phyloP scores from a whole-genome alignment of 2,329 filamentous ascomycete genomes.

The Paraphoma sp. region DNA sequence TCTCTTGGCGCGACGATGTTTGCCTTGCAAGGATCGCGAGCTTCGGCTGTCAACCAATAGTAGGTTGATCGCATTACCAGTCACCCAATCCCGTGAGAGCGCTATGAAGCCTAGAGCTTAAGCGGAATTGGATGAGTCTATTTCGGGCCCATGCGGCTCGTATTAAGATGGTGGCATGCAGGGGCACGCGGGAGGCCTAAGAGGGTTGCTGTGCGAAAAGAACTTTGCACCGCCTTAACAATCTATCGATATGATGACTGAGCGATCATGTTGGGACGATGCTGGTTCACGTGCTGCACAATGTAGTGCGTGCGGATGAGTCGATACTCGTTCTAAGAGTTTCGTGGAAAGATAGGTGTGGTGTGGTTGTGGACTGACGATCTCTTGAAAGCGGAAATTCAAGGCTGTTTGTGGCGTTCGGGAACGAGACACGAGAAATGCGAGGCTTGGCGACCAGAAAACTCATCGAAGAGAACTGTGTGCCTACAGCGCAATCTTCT shows the following conservation, averaged over 20 bases:
- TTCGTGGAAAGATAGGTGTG: neutral
- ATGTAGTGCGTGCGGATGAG: neutral
- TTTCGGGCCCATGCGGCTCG: slow-evolving; percentile 20
- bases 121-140: slow-evolving; percentile 24
- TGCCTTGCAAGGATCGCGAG: slow-evolving; percentile 22
- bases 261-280: neutral
- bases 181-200: slow-evolving; percentile 20
- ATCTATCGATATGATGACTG: slow-evolving; percentile 16
- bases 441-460: neutral
- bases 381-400: neutral
- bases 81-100: slow-evolving; percentile 5
- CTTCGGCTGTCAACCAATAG: slow-evolving; percentile 13
- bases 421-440: neutral
- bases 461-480: neutral
- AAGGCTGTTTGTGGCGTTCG: neutral
- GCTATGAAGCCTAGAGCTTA: slow-evolving; percentile 13
- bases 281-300: neutral
- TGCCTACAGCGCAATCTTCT: neutral
- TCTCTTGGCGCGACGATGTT: slow-evolving; percentile 18
- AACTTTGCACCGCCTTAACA: slow-evolving; percentile 15
- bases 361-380: neutral
- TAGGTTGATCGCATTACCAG: slow-evolving; percentile 9
- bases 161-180: slow-evolving; percentile 10
- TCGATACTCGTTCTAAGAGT: neutral
- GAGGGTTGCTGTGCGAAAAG: slow-evolving; percentile 5